These are phyloP conservation scores for Cercospora berteroae DNA, from an alignment of 2,329 filamentous ascomycete species.

Conservation along the genomic window DNA sequence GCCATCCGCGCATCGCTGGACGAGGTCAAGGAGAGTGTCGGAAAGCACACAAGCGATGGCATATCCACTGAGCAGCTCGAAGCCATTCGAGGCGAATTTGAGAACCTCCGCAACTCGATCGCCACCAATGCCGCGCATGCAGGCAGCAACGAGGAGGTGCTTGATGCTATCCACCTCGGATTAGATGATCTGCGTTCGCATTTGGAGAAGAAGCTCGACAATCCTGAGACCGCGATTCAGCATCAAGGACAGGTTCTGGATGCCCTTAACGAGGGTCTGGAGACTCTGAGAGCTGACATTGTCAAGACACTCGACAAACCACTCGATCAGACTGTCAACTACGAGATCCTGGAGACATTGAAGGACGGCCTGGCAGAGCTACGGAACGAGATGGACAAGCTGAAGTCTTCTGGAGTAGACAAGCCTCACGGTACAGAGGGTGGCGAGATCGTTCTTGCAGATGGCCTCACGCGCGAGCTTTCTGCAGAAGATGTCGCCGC, in stretches of 20 bases:
- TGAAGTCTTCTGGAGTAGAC: conserved; percentile 39
- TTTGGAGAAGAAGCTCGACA: conserved; percentile 54
- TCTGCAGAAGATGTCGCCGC: conserved; percentile 42
- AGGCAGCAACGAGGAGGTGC: conserved; percentile 48
- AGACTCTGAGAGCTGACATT: conserved; percentile 72
- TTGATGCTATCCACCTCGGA: conserved; percentile 50
- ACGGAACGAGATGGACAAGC: conserved; percentile 71
- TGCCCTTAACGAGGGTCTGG: conserved; percentile 67
- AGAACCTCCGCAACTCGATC: conserved; percentile 47
- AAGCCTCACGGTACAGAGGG: conserved; percentile 42
- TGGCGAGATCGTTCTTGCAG: conserved; percentile 58
- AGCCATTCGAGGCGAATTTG: conserved; percentile 52
- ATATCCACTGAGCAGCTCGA: conserved; percentile 54
- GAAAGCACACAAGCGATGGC: conserved; percentile 27
- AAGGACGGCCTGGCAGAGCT: conserved; percentile 77
- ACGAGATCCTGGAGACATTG: conserved; percentile 85
- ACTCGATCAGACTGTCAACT: conserved; percentile 75
- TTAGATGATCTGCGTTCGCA: conserved; percentile 52
- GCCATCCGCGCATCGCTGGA: conserved; percentile 35
- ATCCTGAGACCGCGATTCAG: conserved; percentile 50
- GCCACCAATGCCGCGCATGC: conserved; percentile 42
- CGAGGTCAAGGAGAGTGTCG: conserved; percentile 41
- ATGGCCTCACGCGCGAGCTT: conserved; percentile 41
- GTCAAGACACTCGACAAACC: conserved; percentile 74
- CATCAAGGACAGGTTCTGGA: conserved; percentile 60